phyloP scores from a whole-genome alignment of 768 basidiomycete species.

The Mycena pura region DNA sequence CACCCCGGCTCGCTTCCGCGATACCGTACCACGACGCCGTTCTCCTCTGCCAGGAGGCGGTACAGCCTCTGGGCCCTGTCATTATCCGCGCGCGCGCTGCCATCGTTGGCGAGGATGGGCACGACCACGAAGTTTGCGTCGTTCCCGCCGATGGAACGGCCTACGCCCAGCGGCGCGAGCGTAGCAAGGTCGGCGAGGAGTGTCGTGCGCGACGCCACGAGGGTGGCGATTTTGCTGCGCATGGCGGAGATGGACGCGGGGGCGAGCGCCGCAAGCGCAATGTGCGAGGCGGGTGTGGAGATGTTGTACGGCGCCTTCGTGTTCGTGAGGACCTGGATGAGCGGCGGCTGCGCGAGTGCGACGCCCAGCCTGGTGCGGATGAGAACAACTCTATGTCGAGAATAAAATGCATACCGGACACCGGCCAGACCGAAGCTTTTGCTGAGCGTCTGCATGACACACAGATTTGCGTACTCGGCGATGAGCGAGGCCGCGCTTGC shows the following conservation, averaged over 20 bases:
- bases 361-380: constrained; percentile 73
- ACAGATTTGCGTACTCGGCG: constrained; percentile 83
- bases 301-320: constrained; percentile 99
- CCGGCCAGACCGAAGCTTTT: constrained; percentile 97
- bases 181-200: constrained; percentile 59
- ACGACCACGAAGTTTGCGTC: constrained; percentile 92
- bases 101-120: constrained; percentile 73
- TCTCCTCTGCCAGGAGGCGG: constrained; percentile 80
- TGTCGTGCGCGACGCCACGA: constrained; percentile 61
- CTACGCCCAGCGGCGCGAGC: constrained; percentile 62
- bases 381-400: neutral
- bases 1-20: constrained; percentile 89
- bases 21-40: constrained; percentile 90
- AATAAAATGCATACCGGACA: constrained; percentile 70
- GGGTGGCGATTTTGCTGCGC: constrained; percentile 65
- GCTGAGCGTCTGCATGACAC: constrained; percentile 96
- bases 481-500: constrained; percentile 75
- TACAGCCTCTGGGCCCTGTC: constrained; percentile 70
- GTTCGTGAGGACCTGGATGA: constrained; percentile 91
- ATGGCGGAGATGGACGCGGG: constrained; percentile 66
- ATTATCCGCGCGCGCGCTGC: constrained; percentile 60
- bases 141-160: constrained; percentile 76
- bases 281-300: constrained; percentile 84
- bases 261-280: constrained; percentile 82
- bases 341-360: constrained; percentile 85